Evolutionary conservation across 345 rosid species (phyloP).

Genomic region (Barbarea vulgaris): DNA sequence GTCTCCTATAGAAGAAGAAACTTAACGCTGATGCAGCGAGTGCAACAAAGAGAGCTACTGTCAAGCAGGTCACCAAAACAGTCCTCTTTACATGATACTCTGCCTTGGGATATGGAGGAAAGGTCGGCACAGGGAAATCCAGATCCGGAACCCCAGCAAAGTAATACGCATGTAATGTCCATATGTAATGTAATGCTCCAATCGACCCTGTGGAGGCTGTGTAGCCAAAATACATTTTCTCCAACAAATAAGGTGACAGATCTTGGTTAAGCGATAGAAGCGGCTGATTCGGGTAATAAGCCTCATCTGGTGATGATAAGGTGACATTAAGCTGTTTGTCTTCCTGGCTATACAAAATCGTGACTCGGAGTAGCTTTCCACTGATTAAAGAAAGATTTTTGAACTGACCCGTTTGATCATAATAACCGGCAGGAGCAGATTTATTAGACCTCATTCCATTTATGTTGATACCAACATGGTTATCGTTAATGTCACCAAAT

Average conservation of each 20-base stretch:
- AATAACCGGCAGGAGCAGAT: slow-evolving; percentile 64
- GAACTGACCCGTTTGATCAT: slow-evolving; percentile 40
- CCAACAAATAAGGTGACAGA: slow-evolving; percentile 54
- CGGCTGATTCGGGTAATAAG: slow-evolving; percentile 44
- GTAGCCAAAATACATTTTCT: slow-evolving; percentile 66
- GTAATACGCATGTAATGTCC: slow-evolving; percentile 56
- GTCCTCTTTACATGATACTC: slow-evolving; percentile 22
- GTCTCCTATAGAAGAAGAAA: slow-evolving; percentile 11
- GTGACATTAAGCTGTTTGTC: slow-evolving; percentile 56
- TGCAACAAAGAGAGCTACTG: slow-evolving; percentile 35
- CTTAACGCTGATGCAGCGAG: slow-evolving; percentile 14
- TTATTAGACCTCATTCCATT: slow-evolving; percentile 53
- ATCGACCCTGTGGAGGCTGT: slow-evolving; percentile 73
- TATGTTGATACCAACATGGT: slow-evolving; percentile 80
- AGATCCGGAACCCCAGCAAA: slow-evolving; percentile 49
- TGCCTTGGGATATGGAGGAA: slow-evolving; percentile 61
- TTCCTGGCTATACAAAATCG: slow-evolving; percentile 66
- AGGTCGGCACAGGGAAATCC: slow-evolving; percentile 45
- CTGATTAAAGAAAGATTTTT: slow-evolving; percentile 45
- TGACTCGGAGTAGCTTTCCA: slow-evolving; percentile 52
- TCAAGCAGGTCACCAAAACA: slow-evolving; percentile 15
- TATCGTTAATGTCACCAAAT: slow-evolving; percentile 64
- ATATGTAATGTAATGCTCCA: slow-evolving; percentile 64
- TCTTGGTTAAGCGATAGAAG: slow-evolving; percentile 57
- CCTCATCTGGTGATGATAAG: slow-evolving; percentile 46